Evolutionary conservation across 2,329 filamentous ascomycete species (phyloP), one percentile per base, ranked within the genome.

Genomic region (Trichoderma polysporum): DNA sequence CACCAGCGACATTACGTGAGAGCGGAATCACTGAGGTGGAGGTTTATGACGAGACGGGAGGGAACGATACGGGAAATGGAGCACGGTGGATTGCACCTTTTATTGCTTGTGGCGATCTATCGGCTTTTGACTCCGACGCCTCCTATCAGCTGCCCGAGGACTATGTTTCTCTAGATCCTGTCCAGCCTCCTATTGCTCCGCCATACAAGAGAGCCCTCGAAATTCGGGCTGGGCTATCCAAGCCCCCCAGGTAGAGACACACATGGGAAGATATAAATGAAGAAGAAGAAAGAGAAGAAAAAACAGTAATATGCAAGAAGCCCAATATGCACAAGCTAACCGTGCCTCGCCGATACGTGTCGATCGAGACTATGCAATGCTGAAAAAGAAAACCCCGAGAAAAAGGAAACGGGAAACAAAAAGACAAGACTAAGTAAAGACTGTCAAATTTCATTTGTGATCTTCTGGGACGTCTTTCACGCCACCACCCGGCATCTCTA

Each of bases 81-180:
- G 88, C 68, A 78, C 83, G 90, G 59, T 98, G 94, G 93, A 94
- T 98, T 72, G 93, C 94, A 3, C 93, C 94, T 0, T 99, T 99
- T 76, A 86, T 99, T 73, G 94, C 95, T n/a, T 99, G 95, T 77
- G 95, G 95, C 53, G 95, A 99, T 79, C 84, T 99, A 62, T 96
- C 93, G 27, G 90, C 92, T 12, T 99, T 94, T 81, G 95, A 99
- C 81, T 93, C 94, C 0, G 95, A 99, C 82, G 94, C 95, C 4
- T 95, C 94, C 4, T 97, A 98, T 79, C 87, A 91, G 71, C 83
- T 99, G 19, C 94, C 95, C 0, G 91, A 94, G 68, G 91, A 93
- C 71, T 88, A 96, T 75, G 86, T 96, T 61, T 94, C 91, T 71
- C 85, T 98, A 57, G 93, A 97, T 76, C 95, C 95, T 0, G 87